Evolutionary conservation across 257 asterid genomes (phyloP).

Genomic region (Solanum dulcamara): DNA sequence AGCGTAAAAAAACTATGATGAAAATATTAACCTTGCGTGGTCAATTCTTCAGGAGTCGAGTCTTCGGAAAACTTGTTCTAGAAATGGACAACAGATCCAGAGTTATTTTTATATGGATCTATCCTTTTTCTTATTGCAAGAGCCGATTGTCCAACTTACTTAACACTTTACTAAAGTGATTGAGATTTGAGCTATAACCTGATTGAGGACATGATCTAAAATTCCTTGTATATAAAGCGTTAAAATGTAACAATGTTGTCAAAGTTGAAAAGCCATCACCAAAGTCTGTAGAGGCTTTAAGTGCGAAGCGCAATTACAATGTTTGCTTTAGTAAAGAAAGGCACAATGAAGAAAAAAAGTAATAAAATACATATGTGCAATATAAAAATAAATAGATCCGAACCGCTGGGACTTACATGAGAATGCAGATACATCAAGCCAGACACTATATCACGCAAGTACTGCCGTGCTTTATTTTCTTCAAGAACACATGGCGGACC

Average conservation of each 20-base stretch:
- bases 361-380: not conserved
- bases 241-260: not conserved
- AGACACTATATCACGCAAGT: slow-evolving; percentile 76
- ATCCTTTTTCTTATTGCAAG: not conserved
- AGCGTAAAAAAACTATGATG: not conserved
- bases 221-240: not conserved
- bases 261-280: not conserved
- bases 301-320: not conserved
- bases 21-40: not conserved
- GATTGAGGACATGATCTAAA: not conserved
- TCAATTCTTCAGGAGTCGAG: not conserved
- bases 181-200: not conserved
- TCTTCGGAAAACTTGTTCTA: not conserved
- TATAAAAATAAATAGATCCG: not conserved
- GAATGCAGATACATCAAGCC: slow-evolving; percentile 97
- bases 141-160: not conserved
- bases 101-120: not conserved
- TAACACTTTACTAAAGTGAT: not conserved
- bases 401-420: slow-evolving; percentile 43
- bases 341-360: not conserved
- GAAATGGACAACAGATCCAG: not conserved
- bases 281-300: not conserved
- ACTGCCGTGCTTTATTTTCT: slow-evolving; percentile 59
- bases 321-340: not conserved
- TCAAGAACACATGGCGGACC: slow-evolving; percentile 70